Evolutionary conservation across 139 green algal species (phyloP), one percentile per base, ranked within the genome.

Genomic region (Astrephomene gubernaculifera): DNA sequence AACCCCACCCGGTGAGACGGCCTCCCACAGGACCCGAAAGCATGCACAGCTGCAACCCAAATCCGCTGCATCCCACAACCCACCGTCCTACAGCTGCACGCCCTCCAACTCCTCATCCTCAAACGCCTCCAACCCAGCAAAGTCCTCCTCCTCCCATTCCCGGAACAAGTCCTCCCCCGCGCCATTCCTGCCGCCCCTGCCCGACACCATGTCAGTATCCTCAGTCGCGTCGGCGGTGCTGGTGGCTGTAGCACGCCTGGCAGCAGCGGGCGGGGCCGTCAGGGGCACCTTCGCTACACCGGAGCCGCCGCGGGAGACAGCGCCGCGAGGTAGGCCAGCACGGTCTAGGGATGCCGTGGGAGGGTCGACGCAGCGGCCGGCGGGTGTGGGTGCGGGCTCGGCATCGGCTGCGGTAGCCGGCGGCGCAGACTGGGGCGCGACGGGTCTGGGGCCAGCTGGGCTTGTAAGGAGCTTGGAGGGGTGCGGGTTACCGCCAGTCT

Each of bases 401-500:
- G n/a, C 41, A 41, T 72, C 76, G n/a, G 60, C 39, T 21, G 54
- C 74, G 57, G 74, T 82, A 31, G 74, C 74, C 6, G 74, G 74
- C 27, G 76, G 76, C 39, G 76, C 76, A 6, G 76, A 83, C 41
- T 83, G 76, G 4, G 76, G 76, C 29, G 64, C 76, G 1, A 33
- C 4, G 29, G 76, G 76, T 41, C 39, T 72, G 39, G 60, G 60
- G n/a, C 60, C 76, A 31, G 76, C 76, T 24, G 76, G 76, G 76
- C 76, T 83, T 9, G 60, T 72, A 4, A 83, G 44, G 31, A 83
- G 76, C 76, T 83, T 83, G 43, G 60, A 73, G 39, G 76, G 76
- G 39, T 71, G 35, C 53, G 75, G 75, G 73, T 81, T 71, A 14
- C 38, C 75, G 38, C 33, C 31, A 29, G 75, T 57, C 75, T 82